Base-by-base conservation (phyloP, 2,329 filamentous ascomycete genomes). In the Trichoderma afroharzianum region DNA sequence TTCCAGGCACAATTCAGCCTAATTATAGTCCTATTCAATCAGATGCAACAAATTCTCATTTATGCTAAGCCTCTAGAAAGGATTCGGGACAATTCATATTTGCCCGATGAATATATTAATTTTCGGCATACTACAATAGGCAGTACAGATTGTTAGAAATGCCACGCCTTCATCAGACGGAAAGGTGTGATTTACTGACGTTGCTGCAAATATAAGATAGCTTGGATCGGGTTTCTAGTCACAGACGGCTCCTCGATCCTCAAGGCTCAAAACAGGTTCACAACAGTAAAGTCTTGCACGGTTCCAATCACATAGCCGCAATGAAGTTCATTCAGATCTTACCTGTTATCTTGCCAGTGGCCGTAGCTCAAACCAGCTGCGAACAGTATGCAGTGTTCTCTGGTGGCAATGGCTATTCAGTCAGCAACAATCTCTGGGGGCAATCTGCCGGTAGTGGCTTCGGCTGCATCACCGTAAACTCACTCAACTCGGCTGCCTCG, bases 351-450 rank as follows among this genome's bases (percentile, higher is more conserved):
- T 15, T 69, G 15, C 67, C 67, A 21, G 67, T 26, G 15, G 67
- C 57, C 18, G 28, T 69, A n/a, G 36, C 57, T 8, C 67, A 69
- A 39, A 69, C 57, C 28, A 62, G 57, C 39, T 69, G 67, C 21
- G 21, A 33, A 9, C 67, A 69, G 28, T 69, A 36, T 1, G 67
- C 33, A 11, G 8, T 12, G 4, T 53, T 69, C 28, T 15, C 24
- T 3, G 55, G 53, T 9, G 55, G 53, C 12, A 50, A 33, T 15
- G 43, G 39, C 2, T 69, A 61, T 7, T 15, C 21, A 21, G 5
- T 69, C 57, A 61, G 55, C 39, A 69, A 69, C 21, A 69, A 69
- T 18, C 67, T 69, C 39, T 69, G 67, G 67, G 67, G 67, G 1
- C 5, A 32, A 62, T 14, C 14, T 8, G 36, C 67, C 2, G 67